Base-by-base conservation (phyloP, 805 yeast genomes). In the Martiniozyma abietophila region DNA sequence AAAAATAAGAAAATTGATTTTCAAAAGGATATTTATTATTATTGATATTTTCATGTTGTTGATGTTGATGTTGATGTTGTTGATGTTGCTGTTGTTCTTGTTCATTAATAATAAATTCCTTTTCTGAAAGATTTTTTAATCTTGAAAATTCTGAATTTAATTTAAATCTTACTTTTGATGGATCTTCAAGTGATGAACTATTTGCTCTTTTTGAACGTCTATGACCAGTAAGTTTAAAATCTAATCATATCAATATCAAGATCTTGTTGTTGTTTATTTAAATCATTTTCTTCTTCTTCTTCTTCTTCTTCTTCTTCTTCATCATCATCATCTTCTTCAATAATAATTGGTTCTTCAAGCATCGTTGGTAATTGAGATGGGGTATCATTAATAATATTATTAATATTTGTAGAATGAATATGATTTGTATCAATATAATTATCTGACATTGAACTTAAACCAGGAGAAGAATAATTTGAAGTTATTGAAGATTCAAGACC, bases 141-240 rank as follows among this genome's bases (percentile, higher is more conserved):
- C 27, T 17, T 19, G 34, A 26, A 30, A 35, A 30, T 21, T 27
- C 38, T 17, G 25, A 24, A 15, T 28, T 30, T 16, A 54, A 38
- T 36, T 56, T 43, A 8, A 56, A 39, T 22, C 55, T 43, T 11
- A 47, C 35, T 28, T 50, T 51, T 18, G 47, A 51, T 26, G 49
- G 35, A 25, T 53, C 59, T 20, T 51, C 59, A 8, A 45, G 41
- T 1, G 57, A 45, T 3, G 53, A 49, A 21, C 55, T 50, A 30
- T 51, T 54, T 8, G 56, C 47, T 25, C 57, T 37, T 27, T 54
- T 49, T 15, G 47, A 41, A 31, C 53, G 32, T 10, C 51, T 32
- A 20, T 50, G 40, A 22, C 21, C n/a, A n/a, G n/a, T n/a, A n/a
- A n/a, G n/a, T n/a, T n/a, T n/a, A n/a, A n/a, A n/a, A n/a, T n/a